Evolutionary conservation across 1,284 basidiomycete genomes (phyloP), one percentile per base, ranked within the genome.

Genomic region (Leccinum glutinopallens): DNA sequence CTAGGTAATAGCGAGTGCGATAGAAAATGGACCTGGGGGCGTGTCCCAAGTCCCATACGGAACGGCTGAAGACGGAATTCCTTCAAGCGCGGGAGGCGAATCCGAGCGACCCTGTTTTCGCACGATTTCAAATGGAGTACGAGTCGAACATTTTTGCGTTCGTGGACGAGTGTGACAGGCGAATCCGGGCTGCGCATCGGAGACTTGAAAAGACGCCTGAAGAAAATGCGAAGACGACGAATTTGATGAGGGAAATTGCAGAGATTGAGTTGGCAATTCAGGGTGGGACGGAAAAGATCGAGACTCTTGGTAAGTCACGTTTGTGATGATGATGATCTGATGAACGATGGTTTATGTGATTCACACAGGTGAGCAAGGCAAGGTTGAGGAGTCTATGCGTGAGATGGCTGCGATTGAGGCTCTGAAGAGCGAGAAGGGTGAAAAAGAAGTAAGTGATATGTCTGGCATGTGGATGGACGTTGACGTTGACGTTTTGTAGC

Each of bases 1-100:
- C 32, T 15, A 13, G 41, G 60, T 74, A 63, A 73, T 63, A 55
- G 51, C n/a, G 58, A 51, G 13, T 55, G 17, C 19, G 60, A 35
- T 74, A 98, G 96, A 98, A 98, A 97, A 99, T 99, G 94, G 97
- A 99, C 79, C 83, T 99, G 12, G 97, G 97, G 29, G 92, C 96
- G 62, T 99, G 97, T 77, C 95, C 97, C 4, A 97, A 97, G 77
- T 94, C 95, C 22, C 97, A 99, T 77, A 94, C 93, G 7, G 94
- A 97, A 72, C 90, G 95, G 62, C 86, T 98, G 69, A 96, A 96
- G 80, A 93, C 93, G 46, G 94, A 98, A 72, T 98, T 93, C 77
- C 77, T 92, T 68, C 89, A 90, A 35, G 91, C 93, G 32, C 85
- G 88, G 64, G 89, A 91, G 70, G 86, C 87, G 46, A 87, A 85